phyloP scores from a whole-genome alignment of 305 asterid species.

The Andrographis paniculata region DNA sequence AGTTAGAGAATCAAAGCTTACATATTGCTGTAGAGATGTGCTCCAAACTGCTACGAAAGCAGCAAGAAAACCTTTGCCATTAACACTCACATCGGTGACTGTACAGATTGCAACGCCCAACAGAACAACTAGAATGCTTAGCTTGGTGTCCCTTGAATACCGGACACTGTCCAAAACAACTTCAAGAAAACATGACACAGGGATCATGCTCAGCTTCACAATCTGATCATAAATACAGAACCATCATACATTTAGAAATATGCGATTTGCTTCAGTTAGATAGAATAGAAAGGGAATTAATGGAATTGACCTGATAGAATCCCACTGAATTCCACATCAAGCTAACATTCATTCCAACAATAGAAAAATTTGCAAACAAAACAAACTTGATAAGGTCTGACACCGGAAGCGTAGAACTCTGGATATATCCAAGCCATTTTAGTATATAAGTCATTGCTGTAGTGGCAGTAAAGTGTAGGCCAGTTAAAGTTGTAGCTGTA shows the following conservation, averaged over 20 bases:
- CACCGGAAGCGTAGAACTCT: conserved; percentile 52
- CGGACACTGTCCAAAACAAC: conserved; percentile 57
- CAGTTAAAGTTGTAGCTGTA: conserved; percentile 80
- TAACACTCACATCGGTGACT: conserved; percentile 74
- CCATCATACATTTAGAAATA: conserved; percentile 5
- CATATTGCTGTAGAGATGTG: conserved; percentile 82
- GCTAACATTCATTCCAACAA: conserved; percentile 88
- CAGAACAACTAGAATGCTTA: conserved; percentile 67
- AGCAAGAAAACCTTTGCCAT: conserved; percentile 67
- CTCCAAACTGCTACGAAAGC: conserved; percentile 79
- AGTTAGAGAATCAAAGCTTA: conserved; percentile 38
- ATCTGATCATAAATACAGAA: conserved; percentile 38
- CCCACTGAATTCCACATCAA: conserved; percentile 95
- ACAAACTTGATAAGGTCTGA: conserved; percentile 56
- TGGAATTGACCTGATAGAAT: conserved; percentile 67
- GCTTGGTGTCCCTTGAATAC: conserved; percentile 77
- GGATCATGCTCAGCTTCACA: conserved; percentile 84
- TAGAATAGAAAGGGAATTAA: conserved; percentile 4
- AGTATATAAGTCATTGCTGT: conserved; percentile 58
- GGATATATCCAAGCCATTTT: conserved; percentile 57
- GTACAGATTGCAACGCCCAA: conserved; percentile 83
- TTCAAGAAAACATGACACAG: conserved; percentile 74
- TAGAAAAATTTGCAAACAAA: conserved; percentile 65
- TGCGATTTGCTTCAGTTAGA: background rate
- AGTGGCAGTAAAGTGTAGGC: conserved; percentile 74